Conservation (phyloP, 106 monocot species). For the Dactylorhiza incarnata region DNA sequence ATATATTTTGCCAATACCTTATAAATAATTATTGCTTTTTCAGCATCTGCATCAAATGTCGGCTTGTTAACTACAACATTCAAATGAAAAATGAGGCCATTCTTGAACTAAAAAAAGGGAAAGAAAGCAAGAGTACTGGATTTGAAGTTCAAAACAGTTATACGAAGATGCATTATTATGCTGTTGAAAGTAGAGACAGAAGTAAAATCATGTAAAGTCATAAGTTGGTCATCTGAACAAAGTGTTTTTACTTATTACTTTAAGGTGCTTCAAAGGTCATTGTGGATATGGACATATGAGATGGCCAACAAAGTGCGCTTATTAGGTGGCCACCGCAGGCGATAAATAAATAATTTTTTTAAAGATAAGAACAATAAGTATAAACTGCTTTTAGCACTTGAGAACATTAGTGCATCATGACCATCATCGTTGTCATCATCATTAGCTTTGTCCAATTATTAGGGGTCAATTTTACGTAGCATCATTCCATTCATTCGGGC, state of each 20-base stretch:
- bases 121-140: neutral
- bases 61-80: conserved; percentile 2
- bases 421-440: too few relatives aligned
- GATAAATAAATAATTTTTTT: neutral
- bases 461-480: too few relatives aligned
- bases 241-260: neutral
- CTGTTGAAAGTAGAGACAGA: neutral
- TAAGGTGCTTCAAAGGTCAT: neutral
- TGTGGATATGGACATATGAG: neutral
- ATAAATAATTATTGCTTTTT: conserved; percentile 58
- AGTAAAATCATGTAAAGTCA: neutral
- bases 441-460: too few relatives aligned
- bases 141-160: neutral
- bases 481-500: too few relatives aligned
- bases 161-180: neutral
- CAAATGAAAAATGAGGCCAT: neutral
- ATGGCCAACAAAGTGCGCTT: neutral
- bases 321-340: neutral
- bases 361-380: neutral
- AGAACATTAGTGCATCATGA: neutral
- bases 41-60: conserved; percentile 6
- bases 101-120: neutral
- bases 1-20: conserved; percentile 40
- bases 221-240: neutral
- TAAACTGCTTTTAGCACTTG: neutral